Percentiles rank a stretch among this genome's conserved stretches.
Conservation (phyloP, 768 basidiomycete species). For the Lactifluus echinatus region DNA sequence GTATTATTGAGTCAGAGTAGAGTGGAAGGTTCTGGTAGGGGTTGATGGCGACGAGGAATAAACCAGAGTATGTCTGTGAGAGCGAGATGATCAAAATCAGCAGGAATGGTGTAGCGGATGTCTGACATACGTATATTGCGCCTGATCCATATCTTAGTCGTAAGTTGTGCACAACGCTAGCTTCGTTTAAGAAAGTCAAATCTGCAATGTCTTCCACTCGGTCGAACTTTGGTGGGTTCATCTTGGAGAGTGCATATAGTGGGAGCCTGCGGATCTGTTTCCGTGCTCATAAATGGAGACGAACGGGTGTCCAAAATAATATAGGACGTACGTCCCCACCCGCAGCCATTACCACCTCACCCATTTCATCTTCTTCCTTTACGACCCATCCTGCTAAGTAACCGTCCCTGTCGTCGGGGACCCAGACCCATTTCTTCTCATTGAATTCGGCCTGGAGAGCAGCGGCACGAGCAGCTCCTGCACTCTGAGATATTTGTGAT, state of each 20-base stretch:
- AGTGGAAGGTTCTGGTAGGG: conserved; percentile 90
- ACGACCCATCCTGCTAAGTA: conserved; percentile 94
- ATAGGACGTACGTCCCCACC: conserved; percentile 61
- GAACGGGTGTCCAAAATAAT: conserved; percentile 24
- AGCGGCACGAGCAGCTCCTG: conserved; percentile 73
- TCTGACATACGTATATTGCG: conserved; percentile 77
- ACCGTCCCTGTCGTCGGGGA: conserved; percentile 85
- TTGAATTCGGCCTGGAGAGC: conserved; percentile 94
- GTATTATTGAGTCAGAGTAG: conserved; percentile 81
- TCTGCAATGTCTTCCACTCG: conserved; percentile 97
- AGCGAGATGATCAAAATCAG: conserved; percentile 6
- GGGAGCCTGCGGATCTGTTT: conserved; percentile 57
- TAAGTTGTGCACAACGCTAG: conserved; percentile 97
- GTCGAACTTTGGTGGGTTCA: conserved; percentile 99
- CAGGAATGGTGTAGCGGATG: not conserved
- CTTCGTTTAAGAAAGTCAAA: conserved; percentile 95
- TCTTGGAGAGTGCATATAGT: conserved; percentile 79
- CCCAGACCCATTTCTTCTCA: conserved; percentile 99
- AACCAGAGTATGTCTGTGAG: conserved; percentile 79
- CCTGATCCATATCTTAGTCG: conserved; percentile 85
- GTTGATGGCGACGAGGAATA: conserved; percentile 98
- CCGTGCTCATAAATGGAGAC: conserved; percentile 13
- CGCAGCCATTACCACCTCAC: conserved; percentile 76
- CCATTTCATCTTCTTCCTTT: conserved; percentile 73
- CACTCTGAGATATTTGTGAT: conserved; percentile 32